Evolutionary conservation across 441 rosid species (phyloP), one percentile per base, ranked within the genome.

Genomic region (Erysimum cheiri): DNA sequence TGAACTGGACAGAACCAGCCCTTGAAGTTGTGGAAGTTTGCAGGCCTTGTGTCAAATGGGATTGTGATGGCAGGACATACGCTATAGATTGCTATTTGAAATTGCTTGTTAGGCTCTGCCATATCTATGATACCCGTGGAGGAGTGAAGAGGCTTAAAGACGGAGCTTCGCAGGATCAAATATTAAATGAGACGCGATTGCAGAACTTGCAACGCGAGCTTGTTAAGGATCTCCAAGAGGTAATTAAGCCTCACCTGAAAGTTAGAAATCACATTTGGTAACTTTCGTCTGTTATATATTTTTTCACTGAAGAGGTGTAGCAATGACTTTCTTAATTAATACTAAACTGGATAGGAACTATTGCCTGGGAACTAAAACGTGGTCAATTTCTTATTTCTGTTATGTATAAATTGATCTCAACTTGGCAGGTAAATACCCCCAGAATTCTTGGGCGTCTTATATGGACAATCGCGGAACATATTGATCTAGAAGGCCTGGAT

Each of bases 1-100:
- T 95, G 56, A 95, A 95, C 82, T 94, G 99, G 98, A 92, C 99
- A 7, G 98, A 94, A 75, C 96, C 99, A 50, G 96, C 99, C 60
- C 78, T 94, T 77, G 99, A 94, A 80, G 99, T 94, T 70, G 98
- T 94, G 76, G 99, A 94, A 86, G 98, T 94, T 69, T 94, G 98
- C 77, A 86, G 88, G 72, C 99, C 99, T 66, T 94, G 99, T 76
- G 90, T 94, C 67, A 92, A 90, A 84, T 94, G 99, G 99, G 97
- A 90, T 79, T 94, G 99, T 70, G 96, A 92, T 83, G 96, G 98
- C 76, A 86, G 99, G 80, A 92, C 93, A 2, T 95, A 95, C 74
- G 99, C 99, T 52, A 84, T 92, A 37, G 99, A 92, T 82, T 95
- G 99, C 85, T 95, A 90, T 75, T 71, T 95, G 86, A 95, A 95